Evolutionary conservation across 2,329 filamentous ascomycete species (phyloP), one percentile per base, ranked within the genome.

Genomic region (Colletotrichum cuscutae): DNA sequence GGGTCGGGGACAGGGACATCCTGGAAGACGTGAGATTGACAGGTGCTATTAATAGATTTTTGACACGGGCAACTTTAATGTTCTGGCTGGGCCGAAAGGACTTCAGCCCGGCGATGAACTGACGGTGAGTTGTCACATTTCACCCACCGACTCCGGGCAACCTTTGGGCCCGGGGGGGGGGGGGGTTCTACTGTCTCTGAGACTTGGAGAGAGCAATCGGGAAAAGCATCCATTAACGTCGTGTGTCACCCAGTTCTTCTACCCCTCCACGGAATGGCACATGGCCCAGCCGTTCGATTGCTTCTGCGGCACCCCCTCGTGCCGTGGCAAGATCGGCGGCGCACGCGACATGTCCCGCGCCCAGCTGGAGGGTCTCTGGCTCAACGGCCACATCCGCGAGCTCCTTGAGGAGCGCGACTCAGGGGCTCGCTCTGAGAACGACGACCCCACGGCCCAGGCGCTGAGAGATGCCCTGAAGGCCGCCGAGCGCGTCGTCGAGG

Each of bases 201-300:
- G 37, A 15, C 12, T 28, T 26, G 8, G 54, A 19, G 8, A 26
- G 7, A 24, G 19, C 6, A 32, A 7, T 11, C 15, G 54, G 8
- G 19, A 9, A n/a, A n/a, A 37, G 9, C n/a, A 30, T 32, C 15
- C 32, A 42, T 32, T 35, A 22, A 59, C 35, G 32, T 4, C 42
- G 19, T 49, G 19, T 49, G 8, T n/a, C 42, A 49, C 15, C 15
- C n/a, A 89, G 79, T 94, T 94, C 84, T 94, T 94, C 82, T 94
- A 94, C 77, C 92, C 92, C 4, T 93, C 90, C 66, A 94, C 92
- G 1, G 92, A 94, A 82, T 94, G 91, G 91, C 78, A 86, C 77
- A 94, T 94, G 92, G 89, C 90, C 37, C 92, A 94, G 84, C 87
- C 91, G 4, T 94, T 94, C 79, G 82, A 88, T 72, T 94, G 92